phyloP scores from a whole-genome alignment of 2,329 filamentous ascomycete species.

The Eurotiales sp. region DNA sequence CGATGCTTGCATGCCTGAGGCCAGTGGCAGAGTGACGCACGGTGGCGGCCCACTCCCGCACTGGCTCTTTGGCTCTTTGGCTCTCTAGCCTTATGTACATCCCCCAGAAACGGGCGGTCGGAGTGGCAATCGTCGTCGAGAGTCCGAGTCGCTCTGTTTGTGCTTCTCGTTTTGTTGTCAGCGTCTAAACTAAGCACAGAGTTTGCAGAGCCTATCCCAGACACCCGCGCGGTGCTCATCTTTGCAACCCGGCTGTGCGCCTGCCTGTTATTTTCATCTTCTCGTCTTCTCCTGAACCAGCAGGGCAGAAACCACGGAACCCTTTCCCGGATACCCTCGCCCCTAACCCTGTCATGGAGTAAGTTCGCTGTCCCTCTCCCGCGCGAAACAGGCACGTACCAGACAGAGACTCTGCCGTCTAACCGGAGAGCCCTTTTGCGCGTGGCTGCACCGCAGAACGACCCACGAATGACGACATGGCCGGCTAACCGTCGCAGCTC shows the following conservation, averaged over 20 bases:
- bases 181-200: too few species aligned
- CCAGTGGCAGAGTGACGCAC: not conserved
- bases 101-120: too few species aligned
- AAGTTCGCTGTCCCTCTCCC: not conserved
- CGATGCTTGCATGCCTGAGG: not conserved
- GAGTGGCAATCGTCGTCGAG: too few species aligned
- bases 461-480: not conserved
- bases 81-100: too few species aligned
- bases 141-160: too few species aligned
- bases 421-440: too few species aligned
- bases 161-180: not conserved
- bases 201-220: too few species aligned
- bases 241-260: constrained; percentile 4
- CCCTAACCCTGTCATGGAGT: not conserved
- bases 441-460: too few species aligned
- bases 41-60: not conserved
- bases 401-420: too few species aligned
- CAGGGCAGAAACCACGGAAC: not conserved
- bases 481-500: not conserved
- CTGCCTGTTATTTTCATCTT: constrained; percentile 8
- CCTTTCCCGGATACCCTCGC: not conserved
- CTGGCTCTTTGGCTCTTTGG: too few species aligned
- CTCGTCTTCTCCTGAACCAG: not conserved
- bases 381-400: too few species aligned
- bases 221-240: not conserved